A percentile compares a stretch with the other conserved stretches of the same genome.
Evolutionary conservation across 2,329 filamentous ascomycete species (phyloP).

Genomic region (Penicillium concentricum): DNA sequence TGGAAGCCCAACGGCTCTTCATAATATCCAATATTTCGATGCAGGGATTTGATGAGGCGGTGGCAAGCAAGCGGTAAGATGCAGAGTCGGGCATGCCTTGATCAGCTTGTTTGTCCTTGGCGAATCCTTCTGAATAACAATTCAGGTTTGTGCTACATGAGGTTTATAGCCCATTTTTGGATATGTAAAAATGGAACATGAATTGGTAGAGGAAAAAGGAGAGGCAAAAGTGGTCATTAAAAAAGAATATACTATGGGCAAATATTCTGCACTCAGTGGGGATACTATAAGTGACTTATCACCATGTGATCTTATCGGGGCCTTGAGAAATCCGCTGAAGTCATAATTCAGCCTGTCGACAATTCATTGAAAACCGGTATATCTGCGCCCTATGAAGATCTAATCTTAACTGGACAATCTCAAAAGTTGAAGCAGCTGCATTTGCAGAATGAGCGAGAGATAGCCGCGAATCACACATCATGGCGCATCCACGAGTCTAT

Average conservation of each 20-base stretch:
- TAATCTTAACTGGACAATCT: background rate
- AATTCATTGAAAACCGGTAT: background rate
- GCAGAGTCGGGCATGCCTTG: background rate
- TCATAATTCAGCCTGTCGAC: background rate
- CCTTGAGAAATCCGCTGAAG: conserved; percentile 9
- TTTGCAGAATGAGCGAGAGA: conserved; percentile 12
- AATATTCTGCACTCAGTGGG: background rate
- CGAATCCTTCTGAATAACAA: background rate
- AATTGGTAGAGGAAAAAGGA: background rate
- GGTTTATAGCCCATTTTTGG: background rate
- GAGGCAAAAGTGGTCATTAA: background rate
- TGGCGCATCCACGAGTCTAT: conserved; percentile 10
- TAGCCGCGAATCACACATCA: conserved; percentile 12
- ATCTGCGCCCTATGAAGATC: background rate
- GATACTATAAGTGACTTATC: conserved; percentile 11
- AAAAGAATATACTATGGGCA: background rate
- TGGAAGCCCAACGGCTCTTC: background rate
- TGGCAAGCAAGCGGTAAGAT: background rate
- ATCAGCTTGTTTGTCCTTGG: background rate
- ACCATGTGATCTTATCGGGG: conserved; percentile 22
- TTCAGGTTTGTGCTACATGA: background rate
- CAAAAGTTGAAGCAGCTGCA: background rate
- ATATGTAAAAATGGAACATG: background rate
- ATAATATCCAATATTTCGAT: background rate
- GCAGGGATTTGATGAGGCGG: background rate